phyloP scores from a whole-genome alignment of 495 filamentous ascomycete species.

The Beverwykella pulmonaria region DNA sequence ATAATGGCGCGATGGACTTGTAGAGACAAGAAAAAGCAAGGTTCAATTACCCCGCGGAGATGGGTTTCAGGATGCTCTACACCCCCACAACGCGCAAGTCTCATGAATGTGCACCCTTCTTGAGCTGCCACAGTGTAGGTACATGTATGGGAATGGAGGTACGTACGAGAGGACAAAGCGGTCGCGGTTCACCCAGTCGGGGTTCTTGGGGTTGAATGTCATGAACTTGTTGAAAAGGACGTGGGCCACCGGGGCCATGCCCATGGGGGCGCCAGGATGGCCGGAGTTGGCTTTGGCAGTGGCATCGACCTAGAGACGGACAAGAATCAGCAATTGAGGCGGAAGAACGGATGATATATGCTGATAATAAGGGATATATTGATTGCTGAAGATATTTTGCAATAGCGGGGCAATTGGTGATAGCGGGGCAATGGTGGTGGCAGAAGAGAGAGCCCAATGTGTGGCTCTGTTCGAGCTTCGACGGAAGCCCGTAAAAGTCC shows the following conservation, averaged over 20 bases:
- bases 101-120: background rate
- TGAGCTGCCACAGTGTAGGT: background rate
- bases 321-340: constrained; percentile 43
- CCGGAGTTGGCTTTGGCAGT: constrained; percentile 94
- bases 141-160: constrained; percentile 6
- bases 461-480: background rate
- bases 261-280: constrained; percentile 98
- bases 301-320: constrained; percentile 80
- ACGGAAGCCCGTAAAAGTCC: background rate
- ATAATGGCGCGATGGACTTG: constrained; percentile 5
- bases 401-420: constrained; percentile 48
- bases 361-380: background rate
- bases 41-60: constrained; percentile 23
- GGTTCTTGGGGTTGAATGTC: constrained; percentile 99
- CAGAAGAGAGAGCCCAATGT: no score
- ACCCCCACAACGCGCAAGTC: background rate
- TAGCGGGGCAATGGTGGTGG: constrained; percentile 40
- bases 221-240: constrained; percentile 99
- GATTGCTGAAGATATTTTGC: constrained; percentile 16
- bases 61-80: constrained; percentile 11
- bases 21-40: constrained; percentile 24
- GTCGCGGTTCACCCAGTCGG: constrained; percentile 94
- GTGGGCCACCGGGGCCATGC: constrained; percentile 96
- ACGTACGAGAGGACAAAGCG: constrained; percentile 99
- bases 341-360: constrained; percentile 24